Evolutionary conservation across 371 early-diverging fungal genomes (phyloP).

Genomic region (Coemansia sp.): DNA sequence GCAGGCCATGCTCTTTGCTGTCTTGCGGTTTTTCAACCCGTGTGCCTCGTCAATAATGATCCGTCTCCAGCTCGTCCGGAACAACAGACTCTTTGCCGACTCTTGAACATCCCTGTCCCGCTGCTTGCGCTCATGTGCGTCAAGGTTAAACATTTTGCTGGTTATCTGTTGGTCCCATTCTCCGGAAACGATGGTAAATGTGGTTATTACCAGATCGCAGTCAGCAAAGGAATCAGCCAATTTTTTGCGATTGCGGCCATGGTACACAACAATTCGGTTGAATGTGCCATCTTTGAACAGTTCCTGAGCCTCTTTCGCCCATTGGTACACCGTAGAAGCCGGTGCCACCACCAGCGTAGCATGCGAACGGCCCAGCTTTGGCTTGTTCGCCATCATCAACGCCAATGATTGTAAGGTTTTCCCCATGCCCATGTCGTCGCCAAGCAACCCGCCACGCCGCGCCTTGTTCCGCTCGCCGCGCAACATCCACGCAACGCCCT

Average conservation of each 20-base stretch:
- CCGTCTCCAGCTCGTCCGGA: conserved; percentile 56
- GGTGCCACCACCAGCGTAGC: conserved; percentile 69
- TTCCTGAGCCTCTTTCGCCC: conserved; percentile 62
- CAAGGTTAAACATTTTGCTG: not conserved
- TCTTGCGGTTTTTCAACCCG: conserved; percentile 66
- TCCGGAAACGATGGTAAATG: conserved; percentile 63
- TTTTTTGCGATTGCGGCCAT: conserved; percentile 55
- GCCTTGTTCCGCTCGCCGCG: conserved; percentile 56
- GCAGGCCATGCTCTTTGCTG: conserved; percentile 63
- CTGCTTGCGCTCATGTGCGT: conserved; percentile 12
- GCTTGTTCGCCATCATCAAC: conserved; percentile 24
- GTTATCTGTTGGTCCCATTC: conserved; percentile 35
- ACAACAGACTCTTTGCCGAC: conserved; percentile 50
- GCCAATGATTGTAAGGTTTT: conserved; percentile 64
- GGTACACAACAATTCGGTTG: conserved; percentile 59
- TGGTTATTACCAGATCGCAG: conserved; percentile 74
- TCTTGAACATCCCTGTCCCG: conserved; percentile 8
- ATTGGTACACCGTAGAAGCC: conserved; percentile 65
- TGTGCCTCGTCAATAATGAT: conserved; percentile 88
- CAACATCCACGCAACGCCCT: conserved; percentile 64
- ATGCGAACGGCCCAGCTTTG: not conserved
- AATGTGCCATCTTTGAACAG: conserved; percentile 56
- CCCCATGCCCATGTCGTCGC: conserved; percentile 83
- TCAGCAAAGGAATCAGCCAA: conserved; percentile 50
- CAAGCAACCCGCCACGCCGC: conserved; percentile 66